A percentile compares a stretch with the other conserved stretches of the same genome.
These are phyloP conservation scores for Penicillium sclerotigenum DNA, from an alignment of 2,329 filamentous ascomycete genomes.

Conservation along the genomic window DNA sequence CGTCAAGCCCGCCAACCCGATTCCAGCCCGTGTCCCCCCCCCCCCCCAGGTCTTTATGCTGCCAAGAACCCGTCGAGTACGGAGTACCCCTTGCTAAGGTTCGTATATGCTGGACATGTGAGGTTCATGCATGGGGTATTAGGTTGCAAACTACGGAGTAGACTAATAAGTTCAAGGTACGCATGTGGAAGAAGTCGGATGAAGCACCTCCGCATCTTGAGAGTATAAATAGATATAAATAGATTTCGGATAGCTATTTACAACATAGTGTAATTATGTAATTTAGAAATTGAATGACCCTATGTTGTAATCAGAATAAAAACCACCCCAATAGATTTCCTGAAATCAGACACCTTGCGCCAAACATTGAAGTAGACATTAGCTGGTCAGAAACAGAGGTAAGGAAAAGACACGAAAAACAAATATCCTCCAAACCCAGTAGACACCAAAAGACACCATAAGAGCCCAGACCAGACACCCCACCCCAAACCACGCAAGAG, in stretches of 20 bases:
- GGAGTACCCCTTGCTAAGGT: slow-evolving; percentile 5
- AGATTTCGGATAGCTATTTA: not conserved
- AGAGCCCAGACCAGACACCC: not conserved
- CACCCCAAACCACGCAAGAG: not conserved
- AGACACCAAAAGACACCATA: not conserved
- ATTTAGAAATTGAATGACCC: not conserved
- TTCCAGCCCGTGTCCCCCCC: slow-evolving; percentile 9
- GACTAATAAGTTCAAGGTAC: too few species aligned
- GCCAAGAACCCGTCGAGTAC: slow-evolving; percentile 1
- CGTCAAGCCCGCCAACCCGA: slow-evolving; percentile 9
- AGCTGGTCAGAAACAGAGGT: not conserved
- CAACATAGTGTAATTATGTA: too few species aligned
- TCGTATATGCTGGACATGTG: slow-evolving; percentile 7
- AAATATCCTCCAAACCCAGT: not conserved
- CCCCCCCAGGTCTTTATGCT: slow-evolving; percentile 5
- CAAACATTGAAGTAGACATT: slow-evolving; percentile 6
- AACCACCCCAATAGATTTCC: not conserved
- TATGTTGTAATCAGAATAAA: not conserved
- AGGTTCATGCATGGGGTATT: too few species aligned
- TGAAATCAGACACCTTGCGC: not conserved
- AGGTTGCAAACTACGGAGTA: too few species aligned
- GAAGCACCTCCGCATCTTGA: too few species aligned
- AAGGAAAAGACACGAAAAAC: not conserved
- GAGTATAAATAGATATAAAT: too few species aligned
- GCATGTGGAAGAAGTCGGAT: too few species aligned